phyloP scores from a whole-genome alignment of 768 basidiomycete genomes.

The Suillus brevipes region DNA sequence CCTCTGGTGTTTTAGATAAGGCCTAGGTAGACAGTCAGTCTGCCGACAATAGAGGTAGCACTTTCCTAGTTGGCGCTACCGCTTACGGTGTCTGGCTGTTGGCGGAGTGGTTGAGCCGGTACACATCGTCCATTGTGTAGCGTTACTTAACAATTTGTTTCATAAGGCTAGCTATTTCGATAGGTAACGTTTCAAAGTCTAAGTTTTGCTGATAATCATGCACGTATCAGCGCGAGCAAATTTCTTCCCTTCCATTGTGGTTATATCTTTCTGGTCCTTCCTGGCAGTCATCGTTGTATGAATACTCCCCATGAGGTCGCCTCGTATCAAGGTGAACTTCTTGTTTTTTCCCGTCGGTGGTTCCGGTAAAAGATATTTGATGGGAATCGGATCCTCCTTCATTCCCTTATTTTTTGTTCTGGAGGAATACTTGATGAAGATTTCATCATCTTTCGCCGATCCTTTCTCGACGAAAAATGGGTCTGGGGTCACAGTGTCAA shows the following conservation, averaged over 20 bases:
- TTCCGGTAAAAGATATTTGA: neutral
- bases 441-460: neutral
- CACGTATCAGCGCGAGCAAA: neutral
- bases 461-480: neutral
- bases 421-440: neutral
- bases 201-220: neutral
- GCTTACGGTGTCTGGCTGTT: no score
- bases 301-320: neutral
- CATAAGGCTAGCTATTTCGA: no score
- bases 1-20: no score
- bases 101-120: no score
- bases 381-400: neutral
- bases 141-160: no score
- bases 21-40: no score
- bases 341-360: neutral
- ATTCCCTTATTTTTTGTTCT: neutral
- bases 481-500: neutral
- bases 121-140: no score
- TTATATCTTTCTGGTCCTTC: neutral
- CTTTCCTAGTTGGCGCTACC: no score
- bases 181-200: no score
- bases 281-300: neutral
- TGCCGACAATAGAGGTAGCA: no score
- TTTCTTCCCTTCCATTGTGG: neutral
- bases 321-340: neutral